Conservation (phyloP, 768 basidiomycete genomes). For the Mycena capillaripes region DNA sequence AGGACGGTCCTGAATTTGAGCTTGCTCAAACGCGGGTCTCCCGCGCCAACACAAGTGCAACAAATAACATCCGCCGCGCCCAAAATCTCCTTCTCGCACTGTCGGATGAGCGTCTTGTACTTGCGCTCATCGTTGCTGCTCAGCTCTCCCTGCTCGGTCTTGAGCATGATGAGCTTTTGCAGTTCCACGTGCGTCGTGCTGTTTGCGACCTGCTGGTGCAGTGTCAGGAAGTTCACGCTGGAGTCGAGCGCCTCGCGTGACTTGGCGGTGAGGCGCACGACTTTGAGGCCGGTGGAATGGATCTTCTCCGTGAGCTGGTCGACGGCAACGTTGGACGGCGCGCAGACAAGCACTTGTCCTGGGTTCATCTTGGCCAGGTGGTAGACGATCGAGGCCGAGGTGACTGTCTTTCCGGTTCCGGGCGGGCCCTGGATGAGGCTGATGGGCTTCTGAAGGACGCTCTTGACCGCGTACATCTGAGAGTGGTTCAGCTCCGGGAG, state of each 20-base stretch:
- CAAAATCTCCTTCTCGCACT: slow-evolving; percentile 98
- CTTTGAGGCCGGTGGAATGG: slow-evolving; percentile 98
- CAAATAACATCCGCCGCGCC: slow-evolving; percentile 97
- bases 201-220: slow-evolving; percentile 98
- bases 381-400: slow-evolving; percentile 98
- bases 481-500: slow-evolving; percentile 99
- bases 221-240: slow-evolving; percentile 92
- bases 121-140: slow-evolving; percentile 97
- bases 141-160: slow-evolving; percentile 97
- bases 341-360: slow-evolving; percentile 98
- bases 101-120: slow-evolving; percentile 95
- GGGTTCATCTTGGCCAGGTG: slow-evolving; percentile 99
- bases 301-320: slow-evolving; percentile 99
- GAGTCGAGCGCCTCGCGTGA: slow-evolving; percentile 98
- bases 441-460: slow-evolving; percentile 97
- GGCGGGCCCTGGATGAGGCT: slow-evolving; percentile 99
- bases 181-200: slow-evolving; percentile 96
- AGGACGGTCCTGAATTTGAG: slow-evolving; percentile 98
- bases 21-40: slow-evolving; percentile 96
- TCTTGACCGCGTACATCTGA: slow-evolving; percentile 99
- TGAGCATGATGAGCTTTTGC: slow-evolving; percentile 97
- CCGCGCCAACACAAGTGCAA: slow-evolving; percentile 97
- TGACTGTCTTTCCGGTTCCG: slow-evolving; percentile 99
- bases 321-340: slow-evolving; percentile 98
- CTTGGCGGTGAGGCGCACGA: slow-evolving; percentile 97